A percentile compares a stretch with the other conserved stretches of the same genome.
phyloP scores from a whole-genome alignment of 768 basidiomycete genomes.

The Phallus indusiatus region DNA sequence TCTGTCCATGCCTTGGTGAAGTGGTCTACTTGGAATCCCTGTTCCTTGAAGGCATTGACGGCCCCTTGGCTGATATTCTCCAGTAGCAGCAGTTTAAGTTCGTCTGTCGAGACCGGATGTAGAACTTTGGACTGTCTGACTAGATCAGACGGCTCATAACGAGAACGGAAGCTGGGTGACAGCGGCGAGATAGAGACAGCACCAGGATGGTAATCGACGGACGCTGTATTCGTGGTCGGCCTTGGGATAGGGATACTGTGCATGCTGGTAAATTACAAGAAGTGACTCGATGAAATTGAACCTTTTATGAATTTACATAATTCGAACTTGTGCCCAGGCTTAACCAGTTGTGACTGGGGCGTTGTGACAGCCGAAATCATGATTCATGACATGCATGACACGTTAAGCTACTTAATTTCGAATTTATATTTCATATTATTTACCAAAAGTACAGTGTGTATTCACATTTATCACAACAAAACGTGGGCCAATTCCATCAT shows the following conservation, averaged over 20 bases:
- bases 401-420: not conserved
- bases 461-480: slow-evolving; percentile 18
- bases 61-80: slow-evolving; percentile 96
- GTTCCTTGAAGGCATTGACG: slow-evolving; percentile 62
- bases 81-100: slow-evolving; percentile 72
- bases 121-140: slow-evolving; percentile 59
- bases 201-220: slow-evolving; percentile 19
- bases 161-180: slow-evolving; percentile 36
- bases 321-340: too few relatives aligned
- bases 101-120: slow-evolving; percentile 75
- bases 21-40: slow-evolving; percentile 92
- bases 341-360: not conserved
- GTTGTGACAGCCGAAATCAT: not conserved
- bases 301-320: not conserved
- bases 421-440: not conserved
- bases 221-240: not conserved
- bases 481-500: slow-evolving; percentile 24
- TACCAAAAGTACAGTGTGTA: not conserved
- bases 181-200: slow-evolving; percentile 47
- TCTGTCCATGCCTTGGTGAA: slow-evolving; percentile 79
- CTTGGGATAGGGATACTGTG: not conserved
- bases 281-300: not conserved
- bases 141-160: slow-evolving; percentile 24
- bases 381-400: not conserved
- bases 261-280: not conserved